These are phyloP conservation scores for Puccinia novopanici DNA, from an alignment of 1,284 basidiomycete genomes.

Conservation along the genomic window DNA sequence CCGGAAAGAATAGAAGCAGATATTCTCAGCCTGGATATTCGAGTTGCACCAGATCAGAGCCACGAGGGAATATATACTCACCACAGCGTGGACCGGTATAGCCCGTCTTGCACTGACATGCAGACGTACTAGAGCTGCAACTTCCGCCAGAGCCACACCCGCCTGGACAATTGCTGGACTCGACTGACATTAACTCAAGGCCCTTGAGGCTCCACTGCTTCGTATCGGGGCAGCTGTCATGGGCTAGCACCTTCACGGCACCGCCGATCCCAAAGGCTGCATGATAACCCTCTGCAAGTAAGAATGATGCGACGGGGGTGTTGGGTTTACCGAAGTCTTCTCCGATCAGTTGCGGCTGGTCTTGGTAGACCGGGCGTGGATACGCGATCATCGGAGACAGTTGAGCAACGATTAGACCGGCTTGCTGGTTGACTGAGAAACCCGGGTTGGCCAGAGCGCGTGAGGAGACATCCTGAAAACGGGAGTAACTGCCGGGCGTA, in stretches of 20 bases:
- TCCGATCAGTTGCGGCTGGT: constrained; percentile 13
- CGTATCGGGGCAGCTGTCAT: constrained; percentile 37
- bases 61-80: not conserved
- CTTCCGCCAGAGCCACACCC: constrained; percentile 34
- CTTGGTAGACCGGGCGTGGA: constrained; percentile 13
- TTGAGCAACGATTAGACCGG: constrained; percentile 24
- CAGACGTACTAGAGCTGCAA: constrained; percentile 12
- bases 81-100: constrained; percentile 37
- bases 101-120: constrained; percentile 21
- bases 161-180: constrained; percentile 26
- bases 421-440: constrained; percentile 16
- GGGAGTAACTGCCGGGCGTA: constrained; percentile 19
- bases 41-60: too few species aligned
- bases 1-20: not conserved
- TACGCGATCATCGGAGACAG: constrained; percentile 22
- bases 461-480: constrained; percentile 16
- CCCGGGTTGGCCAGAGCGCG: constrained; percentile 4
- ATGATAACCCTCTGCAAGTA: constrained; percentile 36
- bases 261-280: constrained; percentile 22
- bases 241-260: not conserved
- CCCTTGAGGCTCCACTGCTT: constrained; percentile 35
- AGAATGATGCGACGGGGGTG: constrained; percentile 6
- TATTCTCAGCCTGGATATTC: not conserved
- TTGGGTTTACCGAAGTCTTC: not conserved
- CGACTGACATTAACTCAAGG: constrained; percentile 34